phyloP scores from a whole-genome alignment of 78 protist genomes.

The Dictyostelium discoideum region dicty_2.7 NC_007088.5:4111001-4111500 shows the following conservation, averaged over 20 bases:
- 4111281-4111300: neutral
- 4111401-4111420: neutral
- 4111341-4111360: neutral
- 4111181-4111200: neutral
- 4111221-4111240: neutral
- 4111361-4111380: neutral
- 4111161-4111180: slow-evolving; percentile 10
- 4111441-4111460: neutral
- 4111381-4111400: neutral
- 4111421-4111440: neutral
- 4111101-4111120: slow-evolving; percentile 17
- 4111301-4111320: neutral
- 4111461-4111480: neutral
- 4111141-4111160: slow-evolving; percentile 35
- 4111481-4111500: neutral
- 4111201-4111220: neutral
- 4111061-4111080: slow-evolving; percentile 15
- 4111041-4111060: slow-evolving; percentile 57
- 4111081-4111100: slow-evolving; percentile 19
- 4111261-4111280: neutral
- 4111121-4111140: slow-evolving; percentile 9
- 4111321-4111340: neutral
- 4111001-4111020: slow-evolving; percentile 16
- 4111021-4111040: slow-evolving; percentile 29
- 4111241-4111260: slow-evolving; percentile 5